A percentile compares a stretch with the other conserved stretches of the same genome.
These are phyloP conservation scores for Oryza rufipogon DNA, from an alignment of 176 grass and related monocot species.

Conservation along the genomic window DNA sequence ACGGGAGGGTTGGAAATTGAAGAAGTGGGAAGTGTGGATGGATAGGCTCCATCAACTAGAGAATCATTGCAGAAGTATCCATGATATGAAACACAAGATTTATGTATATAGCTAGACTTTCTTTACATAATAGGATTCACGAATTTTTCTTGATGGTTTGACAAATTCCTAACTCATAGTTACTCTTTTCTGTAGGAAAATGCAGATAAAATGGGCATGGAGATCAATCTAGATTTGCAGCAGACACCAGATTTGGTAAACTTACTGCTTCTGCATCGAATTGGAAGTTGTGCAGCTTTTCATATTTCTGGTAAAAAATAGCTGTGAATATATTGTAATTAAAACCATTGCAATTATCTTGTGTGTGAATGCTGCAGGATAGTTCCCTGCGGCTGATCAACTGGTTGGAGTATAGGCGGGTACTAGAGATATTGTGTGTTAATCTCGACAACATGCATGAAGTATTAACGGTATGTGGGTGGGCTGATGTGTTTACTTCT, in stretches of 20 bases:
- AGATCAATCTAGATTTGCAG: neutral
- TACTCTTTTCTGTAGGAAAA: neutral
- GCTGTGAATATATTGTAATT: no score
- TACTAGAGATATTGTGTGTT: no score
- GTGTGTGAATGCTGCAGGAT: no score
- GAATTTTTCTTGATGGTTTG: neutral
- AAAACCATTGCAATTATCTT: no score
- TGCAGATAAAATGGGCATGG: neutral
- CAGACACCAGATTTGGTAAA: neutral
- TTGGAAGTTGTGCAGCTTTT: no score
- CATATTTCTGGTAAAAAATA: no score
- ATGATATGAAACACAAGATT: neutral
- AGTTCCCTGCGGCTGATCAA: no score
- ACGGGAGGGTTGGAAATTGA: slow-evolving; percentile 17
- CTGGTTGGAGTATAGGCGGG: no score
- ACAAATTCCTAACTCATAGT: neutral
- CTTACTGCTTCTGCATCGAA: no score
- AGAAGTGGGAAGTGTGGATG: slow-evolving; percentile 27
- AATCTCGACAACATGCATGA: no score
- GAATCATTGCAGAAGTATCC: neutral
- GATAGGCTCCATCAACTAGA: neutral
- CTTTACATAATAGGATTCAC: neutral
- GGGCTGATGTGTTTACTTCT: no score
- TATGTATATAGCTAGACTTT: slow-evolving; percentile 13
- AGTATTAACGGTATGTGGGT: no score